Conservation (phyloP, 169 alveolate genomes). For the Plasmodium fragile region DNA sequence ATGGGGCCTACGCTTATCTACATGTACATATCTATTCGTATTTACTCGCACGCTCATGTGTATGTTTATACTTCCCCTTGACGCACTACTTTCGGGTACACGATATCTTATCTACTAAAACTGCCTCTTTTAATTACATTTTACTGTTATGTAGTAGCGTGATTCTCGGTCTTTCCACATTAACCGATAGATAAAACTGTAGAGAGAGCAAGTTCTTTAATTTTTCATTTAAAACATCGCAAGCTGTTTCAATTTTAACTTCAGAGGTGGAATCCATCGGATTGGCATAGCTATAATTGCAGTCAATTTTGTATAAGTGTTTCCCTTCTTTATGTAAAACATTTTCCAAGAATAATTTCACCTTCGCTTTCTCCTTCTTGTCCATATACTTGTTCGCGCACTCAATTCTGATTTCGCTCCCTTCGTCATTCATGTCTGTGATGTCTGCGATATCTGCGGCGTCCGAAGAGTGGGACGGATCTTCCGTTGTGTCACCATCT, state of each 20-base stretch:
- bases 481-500: conserved; percentile 6
- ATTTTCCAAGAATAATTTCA: conserved; percentile 35
- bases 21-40: not conserved
- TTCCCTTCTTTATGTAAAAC: conserved; percentile 57
- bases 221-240: conserved; percentile 10
- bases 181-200: conserved; percentile 35
- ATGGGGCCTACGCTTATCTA: not conserved
- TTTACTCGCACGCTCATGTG: not conserved
- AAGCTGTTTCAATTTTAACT: not conserved
- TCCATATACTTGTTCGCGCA: conserved; percentile 4
- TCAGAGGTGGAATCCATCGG: not conserved
- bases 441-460: not conserved
- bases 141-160: conserved; percentile 20
- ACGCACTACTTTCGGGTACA: not conserved
- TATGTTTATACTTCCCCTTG: not conserved
- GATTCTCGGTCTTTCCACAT: conserved; percentile 36
- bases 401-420: conserved; percentile 12
- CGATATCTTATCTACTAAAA: not conserved
- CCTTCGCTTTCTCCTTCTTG: conserved; percentile 27
- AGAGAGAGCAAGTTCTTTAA: conserved; percentile 26
- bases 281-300: conserved; percentile 30
- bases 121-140: conserved; percentile 39
- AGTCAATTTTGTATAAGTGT: conserved; percentile 21
- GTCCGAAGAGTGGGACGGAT: not conserved
- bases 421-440: not conserved